phyloP scores from a whole-genome alignment of 805 yeast species.

The Starmerella etchellsii region DNA sequence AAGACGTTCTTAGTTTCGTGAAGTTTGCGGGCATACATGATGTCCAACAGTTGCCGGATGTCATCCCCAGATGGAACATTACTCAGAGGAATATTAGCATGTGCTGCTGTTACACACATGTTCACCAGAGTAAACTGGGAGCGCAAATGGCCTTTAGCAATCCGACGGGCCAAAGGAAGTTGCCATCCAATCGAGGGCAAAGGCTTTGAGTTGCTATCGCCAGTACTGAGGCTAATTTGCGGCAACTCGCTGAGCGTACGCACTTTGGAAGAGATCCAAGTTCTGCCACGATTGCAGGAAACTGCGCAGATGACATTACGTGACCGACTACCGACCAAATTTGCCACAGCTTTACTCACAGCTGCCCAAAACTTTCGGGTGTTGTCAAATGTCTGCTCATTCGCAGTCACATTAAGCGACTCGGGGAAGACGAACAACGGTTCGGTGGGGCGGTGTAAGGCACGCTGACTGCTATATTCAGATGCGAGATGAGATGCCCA shows the following conservation, averaged over 20 bases:
- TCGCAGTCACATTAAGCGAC: slow-evolving; percentile 40
- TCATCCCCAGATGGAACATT: slow-evolving; percentile 62
- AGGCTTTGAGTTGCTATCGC: neutral
- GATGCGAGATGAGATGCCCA: slow-evolving; percentile 9
- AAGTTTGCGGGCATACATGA: slow-evolving; percentile 71
- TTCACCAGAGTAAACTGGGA: slow-evolving; percentile 62
- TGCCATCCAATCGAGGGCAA: slow-evolving; percentile 21
- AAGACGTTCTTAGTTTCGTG: slow-evolving; percentile 52
- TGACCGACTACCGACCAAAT: slow-evolving; percentile 45
- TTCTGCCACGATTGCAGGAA: slow-evolving; percentile 49
- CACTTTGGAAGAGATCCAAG: slow-evolving; percentile 28
- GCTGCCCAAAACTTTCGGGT: slow-evolving; percentile 43
- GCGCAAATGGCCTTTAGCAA: slow-evolving; percentile 58
- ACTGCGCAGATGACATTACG: slow-evolving; percentile 53
- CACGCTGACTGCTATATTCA: slow-evolving; percentile 12
- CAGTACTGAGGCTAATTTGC: slow-evolving; percentile 1
- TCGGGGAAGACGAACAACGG: slow-evolving; percentile 40
- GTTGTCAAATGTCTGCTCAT: slow-evolving; percentile 30
- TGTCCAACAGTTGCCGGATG: slow-evolving; percentile 66
- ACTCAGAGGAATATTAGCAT: slow-evolving; percentile 75
- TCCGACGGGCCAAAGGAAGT: slow-evolving; percentile 43
- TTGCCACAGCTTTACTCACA: slow-evolving; percentile 40
- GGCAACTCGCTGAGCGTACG: slow-evolving; percentile 15
- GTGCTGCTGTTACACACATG: slow-evolving; percentile 50
- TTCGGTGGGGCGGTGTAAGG: slow-evolving; percentile 8